These are phyloP conservation scores for Chloropicon primus DNA, from an alignment of 139 green algal genomes.

Conservation along the genomic window DNA sequence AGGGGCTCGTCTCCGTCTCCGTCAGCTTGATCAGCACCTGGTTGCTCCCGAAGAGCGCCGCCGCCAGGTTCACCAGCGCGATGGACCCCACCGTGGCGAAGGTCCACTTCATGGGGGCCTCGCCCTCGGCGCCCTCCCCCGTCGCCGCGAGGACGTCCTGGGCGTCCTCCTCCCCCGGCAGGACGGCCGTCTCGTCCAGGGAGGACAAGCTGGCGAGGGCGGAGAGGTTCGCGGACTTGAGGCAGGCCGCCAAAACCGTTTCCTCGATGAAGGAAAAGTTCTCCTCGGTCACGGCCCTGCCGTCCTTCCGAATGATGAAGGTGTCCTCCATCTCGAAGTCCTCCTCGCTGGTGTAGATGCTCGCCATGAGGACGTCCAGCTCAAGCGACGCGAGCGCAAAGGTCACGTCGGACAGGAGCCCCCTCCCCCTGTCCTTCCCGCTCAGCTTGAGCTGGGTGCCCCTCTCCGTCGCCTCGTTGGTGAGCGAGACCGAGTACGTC, in stretches of 20 bases:
- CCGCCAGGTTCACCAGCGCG: background rate
- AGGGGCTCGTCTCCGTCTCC: background rate
- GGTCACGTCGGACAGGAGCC: background rate
- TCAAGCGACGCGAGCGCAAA: background rate
- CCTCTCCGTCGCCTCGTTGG: background rate
- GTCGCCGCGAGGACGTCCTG: background rate
- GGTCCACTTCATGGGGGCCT: background rate
- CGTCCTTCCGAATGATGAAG: background rate
- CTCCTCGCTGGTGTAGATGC: background rate
- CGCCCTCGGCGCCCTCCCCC: background rate
- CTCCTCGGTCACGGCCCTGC: background rate
- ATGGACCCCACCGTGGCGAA: background rate
- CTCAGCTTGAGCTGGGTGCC: background rate
- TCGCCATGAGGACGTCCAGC: background rate
- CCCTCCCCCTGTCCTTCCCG: background rate
- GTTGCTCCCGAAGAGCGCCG: background rate
- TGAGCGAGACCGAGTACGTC: background rate
- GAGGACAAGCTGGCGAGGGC: background rate
- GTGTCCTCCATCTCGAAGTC: background rate
- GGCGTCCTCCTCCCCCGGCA: background rate
- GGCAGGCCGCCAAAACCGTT: background rate
- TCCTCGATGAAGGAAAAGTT: background rate
- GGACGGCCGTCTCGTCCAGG: background rate
- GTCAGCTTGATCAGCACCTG: background rate
- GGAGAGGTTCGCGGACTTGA: background rate